A percentile compares a stretch with the other conserved stretches of the same genome.
Conservation (phyloP, 805 yeast species). For the Saccharomyces cerevisiae region DNA sequence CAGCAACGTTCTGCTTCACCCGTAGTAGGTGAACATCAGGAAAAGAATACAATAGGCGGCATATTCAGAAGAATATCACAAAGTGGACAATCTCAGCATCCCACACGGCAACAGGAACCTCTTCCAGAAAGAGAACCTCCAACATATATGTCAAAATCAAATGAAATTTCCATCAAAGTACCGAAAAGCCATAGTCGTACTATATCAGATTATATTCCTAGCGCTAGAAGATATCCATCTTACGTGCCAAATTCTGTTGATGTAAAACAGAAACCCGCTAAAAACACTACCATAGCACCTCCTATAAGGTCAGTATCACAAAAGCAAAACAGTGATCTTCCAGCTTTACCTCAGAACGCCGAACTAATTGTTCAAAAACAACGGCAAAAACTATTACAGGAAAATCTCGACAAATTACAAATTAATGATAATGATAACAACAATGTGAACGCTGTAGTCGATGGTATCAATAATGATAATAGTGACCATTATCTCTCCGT, state of each 20-base stretch:
- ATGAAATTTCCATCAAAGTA: constrained; percentile 8
- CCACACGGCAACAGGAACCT: constrained; percentile 3
- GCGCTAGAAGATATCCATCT: constrained; percentile 26
- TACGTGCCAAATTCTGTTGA: constrained; percentile 12
- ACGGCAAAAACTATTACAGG: constrained; percentile 17
- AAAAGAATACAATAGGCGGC: constrained; percentile 25
- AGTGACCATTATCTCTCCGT: constrained; percentile 17
- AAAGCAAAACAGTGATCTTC: constrained; percentile 20
- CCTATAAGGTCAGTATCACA: constrained; percentile 25
- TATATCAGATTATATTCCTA: constrained; percentile 33
- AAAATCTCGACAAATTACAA: constrained; percentile 15
- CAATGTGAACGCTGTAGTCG: constrained; percentile 1
- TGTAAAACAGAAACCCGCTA: background rate
- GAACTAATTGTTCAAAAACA: constrained; percentile 28
- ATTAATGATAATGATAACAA: constrained; percentile 6
- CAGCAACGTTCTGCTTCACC: constrained; percentile 35
- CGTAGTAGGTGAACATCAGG: constrained; percentile 12
- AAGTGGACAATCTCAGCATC: constrained; percentile 10
- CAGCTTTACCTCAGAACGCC: constrained; percentile 31
- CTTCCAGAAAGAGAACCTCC: constrained; percentile 6
- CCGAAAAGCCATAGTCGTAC: constrained; percentile 31
- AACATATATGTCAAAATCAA: constrained; percentile 5
- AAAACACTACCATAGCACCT: constrained; percentile 4
- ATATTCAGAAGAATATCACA: constrained; percentile 31
- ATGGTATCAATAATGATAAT: constrained; percentile 1